Base-by-base conservation (phyloP, 495 filamentous ascomycete species). In the Penicillium ochrochloron region DNA sequence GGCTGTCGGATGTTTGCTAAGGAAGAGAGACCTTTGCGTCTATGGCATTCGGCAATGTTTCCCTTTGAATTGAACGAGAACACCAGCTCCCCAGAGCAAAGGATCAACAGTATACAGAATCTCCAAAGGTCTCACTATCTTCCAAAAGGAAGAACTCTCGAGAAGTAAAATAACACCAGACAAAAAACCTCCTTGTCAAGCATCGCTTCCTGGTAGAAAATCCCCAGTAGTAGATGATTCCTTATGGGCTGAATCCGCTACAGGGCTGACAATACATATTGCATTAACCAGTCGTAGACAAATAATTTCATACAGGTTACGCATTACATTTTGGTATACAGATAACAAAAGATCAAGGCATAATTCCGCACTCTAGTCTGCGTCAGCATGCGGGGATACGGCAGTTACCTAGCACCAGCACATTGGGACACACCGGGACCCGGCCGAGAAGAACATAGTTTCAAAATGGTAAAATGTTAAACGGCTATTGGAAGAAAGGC, bases 291-390 rank as follows among this genome's bases (percentile, higher is more conserved):
- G 35, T 4, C 35, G 10, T 14, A 11, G 10, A 3, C 35, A 37
- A 37, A 37, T 14, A 0, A 37, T 37, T 11, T 14, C 10, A 1
- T 37, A 37, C 9, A 37, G 14, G 12, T 37, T 37, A 37, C 35
- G 2, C 35, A 37, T 11, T 11, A 37, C 12, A 3, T 37, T 12
- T 11, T 17, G 37, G 37, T 41, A 41, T 17, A 41, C 23, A 7
- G 11, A 27, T 27, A 11, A n/a, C 23, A 27, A 14, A 6, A 29
- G 12, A 29, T 1, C 2, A 27, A 34, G 52, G 29, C 19, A 25
- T 57, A 54, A 64, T 60, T 64, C 48, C 55, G 56, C 62, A 27
- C 27, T 42, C 1, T 52, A 25, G 17, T 44, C 48, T 46, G n/a
- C 35, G 9, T 12, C 5, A 15, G 21, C 27, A 44, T 42, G 62